A percentile compares a stretch with the other conserved stretches of the same genome.
These are phyloP conservation scores for Yarrowia yakushimensis DNA, from an alignment of 805 yeast species.

Conservation along the genomic window DNA sequence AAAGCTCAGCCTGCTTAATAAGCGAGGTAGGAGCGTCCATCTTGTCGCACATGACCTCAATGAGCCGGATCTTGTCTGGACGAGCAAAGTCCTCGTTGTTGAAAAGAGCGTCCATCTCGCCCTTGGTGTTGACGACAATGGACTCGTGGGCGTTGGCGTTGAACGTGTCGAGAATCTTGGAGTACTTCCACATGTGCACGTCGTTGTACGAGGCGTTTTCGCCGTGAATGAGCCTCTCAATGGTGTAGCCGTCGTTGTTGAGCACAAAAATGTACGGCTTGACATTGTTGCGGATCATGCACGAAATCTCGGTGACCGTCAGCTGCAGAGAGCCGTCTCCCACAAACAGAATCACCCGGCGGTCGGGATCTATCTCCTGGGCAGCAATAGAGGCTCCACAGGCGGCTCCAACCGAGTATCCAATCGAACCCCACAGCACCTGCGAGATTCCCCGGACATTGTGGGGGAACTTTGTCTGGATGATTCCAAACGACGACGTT, in stretches of 20 bases:
- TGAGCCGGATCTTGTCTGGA: slow-evolving; percentile 48
- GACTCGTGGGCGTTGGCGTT: slow-evolving; percentile 48
- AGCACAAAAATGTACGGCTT: slow-evolving; percentile 57
- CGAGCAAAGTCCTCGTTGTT: slow-evolving; percentile 41
- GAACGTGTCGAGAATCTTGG: slow-evolving; percentile 48
- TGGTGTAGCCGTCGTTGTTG: slow-evolving; percentile 65
- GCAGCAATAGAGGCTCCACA: slow-evolving; percentile 61
- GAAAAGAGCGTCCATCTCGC: slow-evolving; percentile 48
- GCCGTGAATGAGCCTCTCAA: slow-evolving; percentile 61
- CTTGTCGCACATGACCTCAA: slow-evolving; percentile 56
- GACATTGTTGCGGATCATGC: slow-evolving; percentile 52
- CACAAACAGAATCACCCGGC: slow-evolving; percentile 55
- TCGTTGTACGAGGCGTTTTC: slow-evolving; percentile 55
- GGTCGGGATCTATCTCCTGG: slow-evolving; percentile 45
- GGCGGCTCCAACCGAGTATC: slow-evolving; percentile 62
- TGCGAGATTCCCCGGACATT: slow-evolving; percentile 54
- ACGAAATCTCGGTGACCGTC: slow-evolving; percentile 61
- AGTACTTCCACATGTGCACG: slow-evolving; percentile 60
- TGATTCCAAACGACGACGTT: slow-evolving; percentile 60
- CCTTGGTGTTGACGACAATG: slow-evolving; percentile 46
- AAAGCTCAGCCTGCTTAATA: slow-evolving; percentile 62
- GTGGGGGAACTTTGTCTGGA: slow-evolving; percentile 54
- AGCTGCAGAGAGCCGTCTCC: slow-evolving; percentile 71
- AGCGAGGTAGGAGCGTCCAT: slow-evolving; percentile 63
- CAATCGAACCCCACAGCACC: slow-evolving; percentile 64